Evolutionary conservation across 208 protist genomes (phyloP).

Genomic region (Tritrichomonas musculus): DNA sequence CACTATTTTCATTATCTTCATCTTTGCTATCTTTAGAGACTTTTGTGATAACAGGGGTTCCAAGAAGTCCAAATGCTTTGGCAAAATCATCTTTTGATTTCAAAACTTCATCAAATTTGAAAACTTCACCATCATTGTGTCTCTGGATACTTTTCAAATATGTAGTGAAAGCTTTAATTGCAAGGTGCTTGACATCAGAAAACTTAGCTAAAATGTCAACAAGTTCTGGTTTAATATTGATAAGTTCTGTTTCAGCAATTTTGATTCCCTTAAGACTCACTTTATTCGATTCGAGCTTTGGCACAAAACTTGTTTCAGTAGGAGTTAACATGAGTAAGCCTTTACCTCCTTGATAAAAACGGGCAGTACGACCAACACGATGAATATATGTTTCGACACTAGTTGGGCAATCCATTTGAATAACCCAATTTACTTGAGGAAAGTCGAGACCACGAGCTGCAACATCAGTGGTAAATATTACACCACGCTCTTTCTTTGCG

Average conservation of each 20-base stretch:
- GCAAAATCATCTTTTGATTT: slow-evolving; percentile 17
- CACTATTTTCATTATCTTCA: background rate
- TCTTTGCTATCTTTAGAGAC: background rate
- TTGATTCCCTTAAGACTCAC: background rate
- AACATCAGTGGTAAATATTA: slow-evolving; percentile 57
- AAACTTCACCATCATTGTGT: slow-evolving; percentile 34
- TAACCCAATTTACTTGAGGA: slow-evolving; percentile 89
- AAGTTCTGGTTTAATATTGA: background rate
- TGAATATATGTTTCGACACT: slow-evolving; percentile 95
- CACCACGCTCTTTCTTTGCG: slow-evolving; percentile 44
- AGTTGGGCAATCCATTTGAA: slow-evolving; percentile 95
- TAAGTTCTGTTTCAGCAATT: background rate
- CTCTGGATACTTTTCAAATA: background rate
- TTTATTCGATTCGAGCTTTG: background rate
- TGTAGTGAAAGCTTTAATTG: slow-evolving; percentile 30
- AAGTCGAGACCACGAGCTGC: slow-evolving; percentile 84
- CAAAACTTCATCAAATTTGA: slow-evolving; percentile 22
- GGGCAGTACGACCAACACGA: slow-evolving; percentile 78
- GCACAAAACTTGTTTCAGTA: slow-evolving; percentile 61
- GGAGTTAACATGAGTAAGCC: slow-evolving; percentile 75
- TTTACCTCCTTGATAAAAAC: slow-evolving; percentile 75
- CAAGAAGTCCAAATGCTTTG: slow-evolving; percentile 11
- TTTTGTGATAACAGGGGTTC: background rate
- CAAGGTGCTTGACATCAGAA: slow-evolving; percentile 36
- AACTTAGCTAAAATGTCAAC: slow-evolving; percentile 24